Evolutionary conservation across 495 filamentous ascomycete species (phyloP), one percentile per base, ranked within the genome.

Genomic region (Pyronema domesticum): DNA sequence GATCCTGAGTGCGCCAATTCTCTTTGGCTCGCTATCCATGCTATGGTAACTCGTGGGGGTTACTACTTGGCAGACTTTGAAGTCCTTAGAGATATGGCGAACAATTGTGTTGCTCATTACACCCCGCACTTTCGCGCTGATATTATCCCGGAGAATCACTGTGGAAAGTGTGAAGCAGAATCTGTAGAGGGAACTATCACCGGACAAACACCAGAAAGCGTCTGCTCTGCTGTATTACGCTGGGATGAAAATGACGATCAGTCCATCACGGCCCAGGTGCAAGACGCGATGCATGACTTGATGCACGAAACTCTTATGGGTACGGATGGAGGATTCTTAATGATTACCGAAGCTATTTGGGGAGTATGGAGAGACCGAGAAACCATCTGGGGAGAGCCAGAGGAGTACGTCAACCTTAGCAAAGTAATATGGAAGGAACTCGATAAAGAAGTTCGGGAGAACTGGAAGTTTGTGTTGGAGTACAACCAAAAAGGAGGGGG

Each of bases 21-120:
- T 19, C 52, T 64, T 9, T 63, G 60, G 60, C 57, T 57, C 2
- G 60, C 57, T 0, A 56, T 64, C 18, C 57, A 60, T 13, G 43
- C 57, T 1, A 60, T 64, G 61, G 58, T 62, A 18, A 45, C 51
- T 9, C 64, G 62, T 6, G 60, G 59, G 18, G 53, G 58, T 1
- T 64, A 60, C 42, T 62, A 57, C 44, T 59, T 57, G 11, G 57
- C 59, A 15, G 62, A 64, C 33, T 60, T 64, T 13, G 57, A 58
- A 1, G 55, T 60, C 11, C 42, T 63, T 10, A 53, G 55, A 3
- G 61, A 64, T 36, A 63, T 64, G 62, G 61, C 60, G 1, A 57
- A 46, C 30, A 59, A 56, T 3, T 35, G 50, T 3, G 19, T 40
- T 14, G 34, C 52, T 15, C 60, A 54, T 53, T 57, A 34, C 37